Evolutionary conservation across 2,329 filamentous ascomycete species (phyloP), one percentile per base, ranked within the genome.

Genomic region (Neopestalotiopsis rosae): DNA sequence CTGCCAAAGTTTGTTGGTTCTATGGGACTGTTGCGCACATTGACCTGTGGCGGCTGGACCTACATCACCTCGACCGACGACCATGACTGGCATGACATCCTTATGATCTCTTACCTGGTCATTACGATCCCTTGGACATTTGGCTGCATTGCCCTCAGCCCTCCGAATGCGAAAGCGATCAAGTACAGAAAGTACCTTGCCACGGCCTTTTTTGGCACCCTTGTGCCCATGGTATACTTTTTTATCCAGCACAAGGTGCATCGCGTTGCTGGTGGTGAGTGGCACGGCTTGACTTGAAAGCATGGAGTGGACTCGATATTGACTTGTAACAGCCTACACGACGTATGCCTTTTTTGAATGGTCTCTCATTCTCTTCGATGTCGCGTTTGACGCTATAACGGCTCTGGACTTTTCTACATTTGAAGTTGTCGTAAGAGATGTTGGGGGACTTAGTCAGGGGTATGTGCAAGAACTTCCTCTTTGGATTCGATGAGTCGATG

Each of bases 201-300:
- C 4, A 85, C 88, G 40, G 87, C 91, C 56, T 99, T 99, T 84
- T 99, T 98, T 77, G 94, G 92, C 66, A 97, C 94, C 4, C 87
- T 99, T 38, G 87, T 98, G 62, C 95, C 95, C 38, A 84, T 99
- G 79, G 88, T 98, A 24, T 98, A 98, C 84, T 99, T 94, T 80
- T 99, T 98, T 79, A 97, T 99, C 72, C 96, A 98, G 81, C 96
- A 99, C 86, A 99, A 99, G 82, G 93, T 99, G 66, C 94, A 99
- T 80, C 94, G 91, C 69, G 90, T 98, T 71, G 87, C 96, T 69
- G 96, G 96, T 87, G 96, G 95, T 98, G 85, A 81, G 91, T 79
- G 49, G 24, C 38, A 40, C 30, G 12, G 14, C n/a, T 10, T 20
- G 4, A 12, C 32, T n/a, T 10, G 10, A 7, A 32, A 5, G 12